Conservation (phyloP, 148 eudicot genomes). For the Amaranthus hypochondriacus region DNA sequence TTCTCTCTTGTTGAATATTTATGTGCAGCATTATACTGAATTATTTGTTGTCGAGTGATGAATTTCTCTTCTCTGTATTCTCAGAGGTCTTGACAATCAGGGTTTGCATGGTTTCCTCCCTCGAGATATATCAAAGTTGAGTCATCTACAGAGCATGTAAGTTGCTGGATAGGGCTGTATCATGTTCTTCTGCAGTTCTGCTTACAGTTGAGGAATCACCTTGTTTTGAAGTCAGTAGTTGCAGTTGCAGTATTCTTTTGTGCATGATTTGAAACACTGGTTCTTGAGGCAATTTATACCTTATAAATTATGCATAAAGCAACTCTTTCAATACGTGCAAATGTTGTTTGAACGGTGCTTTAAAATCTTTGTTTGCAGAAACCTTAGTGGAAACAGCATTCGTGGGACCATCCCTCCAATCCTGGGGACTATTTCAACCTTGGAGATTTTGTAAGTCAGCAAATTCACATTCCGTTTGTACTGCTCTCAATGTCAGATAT, state of each 20-base stretch:
- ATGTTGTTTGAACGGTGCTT: slow-evolving; percentile 6
- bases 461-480: background rate
- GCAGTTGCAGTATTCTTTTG: background rate
- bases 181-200: background rate
- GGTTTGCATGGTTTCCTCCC: slow-evolving; percentile 88
- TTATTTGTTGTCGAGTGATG: background rate
- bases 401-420: slow-evolving; percentile 76
- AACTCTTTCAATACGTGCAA: background rate
- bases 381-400: slow-evolving; percentile 91
- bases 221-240: background rate
- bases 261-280: background rate
- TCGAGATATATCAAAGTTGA: slow-evolving; percentile 59
- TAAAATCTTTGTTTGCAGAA: slow-evolving; percentile 43
- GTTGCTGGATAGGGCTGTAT: slow-evolving; percentile 22
- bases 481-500: background rate
- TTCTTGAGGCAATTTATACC: background rate
- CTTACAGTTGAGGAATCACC: background rate
- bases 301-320: background rate
- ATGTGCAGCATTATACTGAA: no score
- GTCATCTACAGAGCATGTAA: slow-evolving; percentile 88
- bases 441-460: slow-evolving; percentile 64
- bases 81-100: slow-evolving; percentile 91
- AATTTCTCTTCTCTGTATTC: slow-evolving; percentile 18
- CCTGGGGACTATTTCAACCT: slow-evolving; percentile 53
- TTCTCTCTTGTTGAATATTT: no score